These are phyloP conservation scores for Tylopilus rubrobrunneus DNA, from an alignment of 768 basidiomycete genomes.

Conservation along the genomic window DNA sequence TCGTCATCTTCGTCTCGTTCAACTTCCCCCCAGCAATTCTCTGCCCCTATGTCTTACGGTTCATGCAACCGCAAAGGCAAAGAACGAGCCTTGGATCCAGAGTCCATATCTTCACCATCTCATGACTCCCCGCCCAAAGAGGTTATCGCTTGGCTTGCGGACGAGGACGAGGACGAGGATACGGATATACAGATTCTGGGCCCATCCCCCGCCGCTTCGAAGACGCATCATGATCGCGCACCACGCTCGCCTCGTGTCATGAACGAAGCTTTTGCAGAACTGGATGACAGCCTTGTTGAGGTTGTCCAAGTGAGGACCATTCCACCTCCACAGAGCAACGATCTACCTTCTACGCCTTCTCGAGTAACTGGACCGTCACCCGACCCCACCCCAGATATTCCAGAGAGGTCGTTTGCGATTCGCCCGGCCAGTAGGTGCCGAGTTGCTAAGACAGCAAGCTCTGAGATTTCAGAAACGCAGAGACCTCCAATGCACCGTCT, in stretches of 20 bases:
- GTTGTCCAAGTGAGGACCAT: conserved; percentile 20
- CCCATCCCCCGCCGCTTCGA: conserved; percentile 41
- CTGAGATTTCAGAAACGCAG: conserved; percentile 26
- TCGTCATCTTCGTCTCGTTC: conserved; percentile 27
- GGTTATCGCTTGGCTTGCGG: conserved; percentile 64
- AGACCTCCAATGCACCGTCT: conserved; percentile 29
- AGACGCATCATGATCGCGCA: conserved; percentile 6
- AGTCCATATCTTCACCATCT: background rate
- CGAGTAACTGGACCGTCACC: conserved; percentile 20
- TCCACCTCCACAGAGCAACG: conserved; percentile 16
- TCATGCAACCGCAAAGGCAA: conserved; percentile 12
- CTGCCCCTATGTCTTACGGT: background rate
- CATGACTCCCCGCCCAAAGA: background rate
- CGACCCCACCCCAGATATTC: conserved; percentile 24
- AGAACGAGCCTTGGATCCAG: conserved; percentile 4
- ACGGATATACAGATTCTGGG: conserved; percentile 47
- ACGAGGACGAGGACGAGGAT: conserved; percentile 63
- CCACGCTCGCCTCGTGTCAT: background rate
- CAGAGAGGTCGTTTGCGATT: conserved; percentile 44
- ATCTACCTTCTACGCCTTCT: conserved; percentile 35
- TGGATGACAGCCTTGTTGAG: conserved; percentile 11
- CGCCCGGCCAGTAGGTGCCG: conserved; percentile 36
- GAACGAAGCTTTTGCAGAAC: conserved; percentile 21
- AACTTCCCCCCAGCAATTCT: conserved; percentile 9
- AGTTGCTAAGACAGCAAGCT: conserved; percentile 4